Conservation (phyloP, 192 early-diverging fungal species). For the Obelidium mucronatum region DNA sequence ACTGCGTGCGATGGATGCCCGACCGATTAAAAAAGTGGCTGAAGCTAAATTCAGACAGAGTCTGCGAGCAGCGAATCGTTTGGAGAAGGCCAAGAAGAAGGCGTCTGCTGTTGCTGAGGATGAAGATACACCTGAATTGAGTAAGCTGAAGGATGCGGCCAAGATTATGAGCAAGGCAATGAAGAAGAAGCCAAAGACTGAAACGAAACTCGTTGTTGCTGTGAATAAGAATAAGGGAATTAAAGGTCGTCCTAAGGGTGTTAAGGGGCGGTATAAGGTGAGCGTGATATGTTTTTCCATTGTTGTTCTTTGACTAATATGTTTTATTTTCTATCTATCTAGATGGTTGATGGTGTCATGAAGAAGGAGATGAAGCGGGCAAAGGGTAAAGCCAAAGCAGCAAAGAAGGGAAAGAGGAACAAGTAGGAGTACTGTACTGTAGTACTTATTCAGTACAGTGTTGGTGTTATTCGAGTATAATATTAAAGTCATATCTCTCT, state of each 20-base stretch:
- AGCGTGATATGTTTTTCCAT: not conserved
- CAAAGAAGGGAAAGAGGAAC: constrained; percentile 54
- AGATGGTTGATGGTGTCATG: constrained; percentile 97
- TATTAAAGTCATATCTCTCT: no score
- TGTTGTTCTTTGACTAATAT: not conserved
- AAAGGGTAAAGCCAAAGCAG: constrained; percentile 76
- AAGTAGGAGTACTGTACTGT: no score
- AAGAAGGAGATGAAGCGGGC: constrained; percentile 92
- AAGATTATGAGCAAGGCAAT: constrained; percentile 80
- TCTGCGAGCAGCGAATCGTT: constrained; percentile 74
- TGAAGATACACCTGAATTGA: constrained; percentile 82
- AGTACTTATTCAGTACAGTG: no score
- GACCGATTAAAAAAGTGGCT: constrained; percentile 99
- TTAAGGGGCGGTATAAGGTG: constrained; percentile 87
- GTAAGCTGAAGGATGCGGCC: constrained; percentile 82
- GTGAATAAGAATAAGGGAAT: constrained; percentile 78
- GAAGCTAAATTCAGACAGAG: constrained; percentile 99
- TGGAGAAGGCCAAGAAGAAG: constrained; percentile 88
- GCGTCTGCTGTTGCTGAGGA: constrained; percentile 84
- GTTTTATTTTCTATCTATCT: not conserved
- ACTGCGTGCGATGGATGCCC: constrained; percentile 89
- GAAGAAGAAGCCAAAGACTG: constrained; percentile 66
- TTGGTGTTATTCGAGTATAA: no score
- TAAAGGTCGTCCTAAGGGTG: constrained; percentile 93
- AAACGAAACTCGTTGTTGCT: constrained; percentile 92